These are phyloP conservation scores for Chloranthus sessilifolius DNA, from an alignment of 164 flowering plant genomes.

Conservation along the genomic window DNA sequence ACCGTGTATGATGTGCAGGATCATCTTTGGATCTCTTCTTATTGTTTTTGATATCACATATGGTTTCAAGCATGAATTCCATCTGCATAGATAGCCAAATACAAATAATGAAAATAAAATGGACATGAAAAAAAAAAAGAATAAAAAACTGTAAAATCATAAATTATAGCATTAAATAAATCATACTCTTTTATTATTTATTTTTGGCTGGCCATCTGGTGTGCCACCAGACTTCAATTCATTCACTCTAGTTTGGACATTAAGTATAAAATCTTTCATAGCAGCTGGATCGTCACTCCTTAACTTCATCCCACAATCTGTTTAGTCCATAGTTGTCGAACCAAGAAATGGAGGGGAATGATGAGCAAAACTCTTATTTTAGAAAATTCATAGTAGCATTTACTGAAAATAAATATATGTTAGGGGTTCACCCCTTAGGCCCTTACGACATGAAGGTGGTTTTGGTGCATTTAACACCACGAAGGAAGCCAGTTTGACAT, in stretches of 20 bases:
- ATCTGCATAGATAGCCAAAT: constrained; percentile 46
- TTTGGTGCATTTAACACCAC: too few species aligned
- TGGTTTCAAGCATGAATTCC: constrained; percentile 97
- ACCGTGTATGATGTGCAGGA: constrained; percentile 52
- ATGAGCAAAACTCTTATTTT: neutral
- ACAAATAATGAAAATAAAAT: constrained; percentile 7
- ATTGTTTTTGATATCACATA: constrained; percentile 91
- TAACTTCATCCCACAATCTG: constrained; percentile 97
- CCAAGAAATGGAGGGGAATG: neutral
- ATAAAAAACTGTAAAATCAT: too few species aligned
- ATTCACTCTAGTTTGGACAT: constrained; percentile 67
- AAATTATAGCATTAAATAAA: neutral
- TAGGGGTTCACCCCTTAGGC: too few species aligned
- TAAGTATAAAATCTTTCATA: constrained; percentile 74
- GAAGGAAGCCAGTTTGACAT: too few species aligned
- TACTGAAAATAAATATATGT: neutral
- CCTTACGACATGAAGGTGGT: too few species aligned
- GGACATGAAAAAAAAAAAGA: too few species aligned
- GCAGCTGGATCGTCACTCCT: constrained; percentile 85
- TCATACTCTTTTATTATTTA: constrained; percentile 62
- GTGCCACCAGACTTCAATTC: constrained; percentile 51
- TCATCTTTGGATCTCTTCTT: constrained; percentile 74
- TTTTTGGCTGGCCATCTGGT: constrained; percentile 31
- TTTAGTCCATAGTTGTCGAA: too few species aligned
- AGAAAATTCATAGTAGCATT: too few species aligned